Evolutionary conservation across 257 asterid species (phyloP), one percentile per base, ranked within the genome.

Genomic region (Verbascum thapsus): DNA sequence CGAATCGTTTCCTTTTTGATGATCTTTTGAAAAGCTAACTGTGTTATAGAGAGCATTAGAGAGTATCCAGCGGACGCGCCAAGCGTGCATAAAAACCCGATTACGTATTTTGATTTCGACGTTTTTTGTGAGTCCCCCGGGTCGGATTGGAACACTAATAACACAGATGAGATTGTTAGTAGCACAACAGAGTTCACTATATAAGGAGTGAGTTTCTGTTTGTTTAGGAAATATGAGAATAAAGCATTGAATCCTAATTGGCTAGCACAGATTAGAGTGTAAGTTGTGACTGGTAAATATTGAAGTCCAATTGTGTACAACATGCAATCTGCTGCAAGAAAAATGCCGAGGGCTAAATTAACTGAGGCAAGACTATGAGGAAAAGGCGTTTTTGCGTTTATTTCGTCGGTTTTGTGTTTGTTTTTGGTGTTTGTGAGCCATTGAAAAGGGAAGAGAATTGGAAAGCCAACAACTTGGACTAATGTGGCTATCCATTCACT

Each of bases 401-500:
- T 22, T 13, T 52, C 63, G 4, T 10, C 32, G 32, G 32, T 26
- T 26, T 1, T 7, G 2, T 39, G 22, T 19, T 5, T 17, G 12
- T 69, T 53, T 34, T 52, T 18, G 16, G 64, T 5, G 16, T 65
- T 22, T 6, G 73, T 47, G 17, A 85, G 6, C 53, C 59, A 77
- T 3, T 74, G 88, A 49, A 91, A 72, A 3, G 98, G 98, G 44
- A 88, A 12, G 7, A 88, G 86, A 37, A 81, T 41, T 1, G 95
- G 96, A 63, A 84, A 90, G 5, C 91, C 97, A 9, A 45, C 75
- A 19, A 56, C 72, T 74, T 77, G 88, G 0, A 79, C 86, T 5
- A 90, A 43, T 32, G 96, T 76, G 5, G 90, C 91, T 67, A 83
- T 35, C 96, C 95, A 88, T 45, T 71, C 63, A 53, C 95, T 88